phyloP scores from a whole-genome alignment of 1,284 basidiomycete genomes.

The Porogramme epimiltina region DNA sequence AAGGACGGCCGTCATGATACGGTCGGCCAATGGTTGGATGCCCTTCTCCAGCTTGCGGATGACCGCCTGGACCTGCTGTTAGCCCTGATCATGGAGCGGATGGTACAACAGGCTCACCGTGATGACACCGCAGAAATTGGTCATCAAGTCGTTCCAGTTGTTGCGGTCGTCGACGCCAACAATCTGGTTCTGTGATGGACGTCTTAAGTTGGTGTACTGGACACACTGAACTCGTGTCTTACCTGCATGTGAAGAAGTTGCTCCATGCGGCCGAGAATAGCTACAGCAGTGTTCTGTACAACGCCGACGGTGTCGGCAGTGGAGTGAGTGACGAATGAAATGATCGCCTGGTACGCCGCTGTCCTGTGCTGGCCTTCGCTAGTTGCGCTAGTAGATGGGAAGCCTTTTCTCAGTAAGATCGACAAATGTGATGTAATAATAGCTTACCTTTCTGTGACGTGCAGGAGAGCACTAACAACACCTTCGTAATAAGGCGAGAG shows the following conservation, averaged over 20 bases:
- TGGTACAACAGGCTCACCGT: constrained; percentile 55
- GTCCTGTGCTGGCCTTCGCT: constrained; percentile 96
- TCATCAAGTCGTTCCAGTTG: constrained; percentile 99
- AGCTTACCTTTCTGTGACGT: constrained; percentile 82
- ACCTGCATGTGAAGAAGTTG: constrained; percentile 83
- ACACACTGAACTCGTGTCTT: constrained; percentile 12
- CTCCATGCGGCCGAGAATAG: constrained; percentile 89
- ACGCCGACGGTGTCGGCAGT: constrained; percentile 81
- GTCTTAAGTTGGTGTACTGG: not conserved
- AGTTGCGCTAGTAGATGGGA: constrained; percentile 51
- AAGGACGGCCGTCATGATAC: constrained; percentile 93
- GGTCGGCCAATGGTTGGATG: constrained; percentile 88
- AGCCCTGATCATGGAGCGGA: not conserved
- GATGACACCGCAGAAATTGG: constrained; percentile 91
- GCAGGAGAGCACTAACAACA: constrained; percentile 80
- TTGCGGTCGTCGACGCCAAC: constrained; percentile 95
- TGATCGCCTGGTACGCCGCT: constrained; percentile 95
- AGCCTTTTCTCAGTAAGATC: constrained; percentile 10
- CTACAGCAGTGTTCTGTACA: constrained; percentile 82
- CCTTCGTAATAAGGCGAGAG: constrained; percentile 91
- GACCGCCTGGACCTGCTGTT: constrained; percentile 56
- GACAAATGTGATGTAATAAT: not conserved
- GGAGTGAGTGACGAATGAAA: constrained; percentile 83
- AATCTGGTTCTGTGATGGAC: constrained; percentile 76
- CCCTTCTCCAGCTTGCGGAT: constrained; percentile 84